Base-by-base conservation (phyloP, 2,329 filamentous ascomycete species). In the Leptoxyphium fumago region DNA sequence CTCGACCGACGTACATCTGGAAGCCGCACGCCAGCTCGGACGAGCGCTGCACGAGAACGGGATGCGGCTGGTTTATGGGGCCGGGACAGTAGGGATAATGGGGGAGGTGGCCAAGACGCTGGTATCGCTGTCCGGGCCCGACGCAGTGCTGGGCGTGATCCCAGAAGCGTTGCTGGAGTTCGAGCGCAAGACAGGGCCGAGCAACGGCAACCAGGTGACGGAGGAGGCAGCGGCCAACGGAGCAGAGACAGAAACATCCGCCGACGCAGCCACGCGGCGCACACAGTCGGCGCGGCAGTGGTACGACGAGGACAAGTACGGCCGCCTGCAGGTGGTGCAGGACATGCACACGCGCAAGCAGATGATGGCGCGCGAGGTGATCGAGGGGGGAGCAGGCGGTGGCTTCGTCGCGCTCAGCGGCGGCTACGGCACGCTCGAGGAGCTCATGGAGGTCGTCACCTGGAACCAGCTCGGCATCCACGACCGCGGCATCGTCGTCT, bases 391-490 rank as follows among this genome's bases (percentile, higher is more conserved):
- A 0, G 78, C 80, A 0, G 89, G 89, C 1, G 82, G 78, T 45
- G 89, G 89, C 10, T 98, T 98, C 66, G 78, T 98, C 36, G 87
- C 87, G 26, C 68, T 98, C 46, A 78, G 76, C 44, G 89, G 89
- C 38, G 91, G 91, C 1, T 98, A 89, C 63, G 91, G 91, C 15
- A 98, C 91, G 2, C 74, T 96, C 61, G 91, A 98, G 68, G 91
- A 98, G 72, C 73, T 98, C 60, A 87, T 94, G 64, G 85, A 93
- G 68, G 78, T 85, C 2, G 80, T 79, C 21, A 93, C 85, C 10
- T 98, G 91, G 60, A 96, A 95, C 64, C 91, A 96, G 68, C 67
- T 98, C 41, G 89, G 91, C 1, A 96, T 98, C 52, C 91, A 96
- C 65, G 73, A 72, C 54, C 71, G 74, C 41, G 84, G 82, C 2